These are phyloP conservation scores for Paramicrosporidium saccamoebae DNA, from an alignment of 371 early-diverging fungal genomes.

Conservation along the genomic window DNA sequence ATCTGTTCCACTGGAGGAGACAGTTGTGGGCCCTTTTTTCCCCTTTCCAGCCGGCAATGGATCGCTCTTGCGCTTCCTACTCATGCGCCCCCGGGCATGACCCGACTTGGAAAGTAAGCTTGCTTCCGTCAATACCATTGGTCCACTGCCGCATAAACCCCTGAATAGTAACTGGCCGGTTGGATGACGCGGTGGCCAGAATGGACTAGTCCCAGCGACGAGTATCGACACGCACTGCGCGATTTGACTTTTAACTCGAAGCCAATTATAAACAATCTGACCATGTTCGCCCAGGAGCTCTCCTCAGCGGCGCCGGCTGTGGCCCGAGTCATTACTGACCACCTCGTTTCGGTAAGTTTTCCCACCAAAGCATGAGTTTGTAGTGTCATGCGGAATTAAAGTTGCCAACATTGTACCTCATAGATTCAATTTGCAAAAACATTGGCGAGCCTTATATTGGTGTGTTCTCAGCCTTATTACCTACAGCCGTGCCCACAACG, in stretches of 20 bases:
- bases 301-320: constrained; percentile 18
- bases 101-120: too few relatives aligned
- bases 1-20: too few relatives aligned
- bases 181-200: neutral
- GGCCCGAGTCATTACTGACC: constrained; percentile 45
- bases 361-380: neutral
- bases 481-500: too few relatives aligned
- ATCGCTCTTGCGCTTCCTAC: too few relatives aligned
- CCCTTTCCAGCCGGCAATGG: too few relatives aligned
- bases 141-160: too few relatives aligned
- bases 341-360: constrained; percentile 27
- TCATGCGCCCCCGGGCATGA: too few relatives aligned
- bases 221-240: constrained; percentile 7
- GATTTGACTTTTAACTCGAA: constrained; percentile 61
- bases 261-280: constrained; percentile 58
- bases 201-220: too few relatives aligned
- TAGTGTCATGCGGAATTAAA: constrained; percentile 36
- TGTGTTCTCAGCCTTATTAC: too few relatives aligned
- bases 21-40: too few relatives aligned
- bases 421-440: constrained; percentile 75
- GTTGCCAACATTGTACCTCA: constrained; percentile 50
- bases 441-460: constrained; percentile 33
- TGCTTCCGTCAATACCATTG: too few relatives aligned
- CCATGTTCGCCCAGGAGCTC: constrained; percentile 45
- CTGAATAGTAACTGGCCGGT: neutral